Conservation (phyloP, 176 grass and related monocot genomes). For the Phoenix dactylifera region DNA sequence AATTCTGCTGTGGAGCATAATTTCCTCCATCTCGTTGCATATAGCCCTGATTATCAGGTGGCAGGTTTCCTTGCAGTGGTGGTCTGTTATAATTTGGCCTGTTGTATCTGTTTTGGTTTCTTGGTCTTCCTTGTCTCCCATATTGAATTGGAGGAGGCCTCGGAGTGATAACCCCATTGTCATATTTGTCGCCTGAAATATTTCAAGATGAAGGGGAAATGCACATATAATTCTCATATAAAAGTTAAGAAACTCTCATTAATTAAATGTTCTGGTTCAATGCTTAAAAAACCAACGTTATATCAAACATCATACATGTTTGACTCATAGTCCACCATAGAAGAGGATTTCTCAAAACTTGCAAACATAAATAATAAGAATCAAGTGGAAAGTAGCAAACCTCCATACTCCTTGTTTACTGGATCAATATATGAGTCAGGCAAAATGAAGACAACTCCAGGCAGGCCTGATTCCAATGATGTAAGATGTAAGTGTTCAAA, state of each 20-base stretch:
- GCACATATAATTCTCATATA: too few species aligned
- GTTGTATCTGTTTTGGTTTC: slow-evolving; percentile 17
- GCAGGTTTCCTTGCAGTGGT: slow-evolving; percentile 27
- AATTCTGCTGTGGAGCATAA: slow-evolving; percentile 33
- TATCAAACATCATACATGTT: too few species aligned
- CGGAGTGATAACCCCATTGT: slow-evolving; percentile 71
- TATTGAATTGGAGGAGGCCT: slow-evolving; percentile 72
- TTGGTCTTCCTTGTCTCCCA: slow-evolving; percentile 43
- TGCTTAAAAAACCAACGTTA: too few species aligned
- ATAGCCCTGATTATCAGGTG: not conserved
- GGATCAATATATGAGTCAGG: slow-evolving; percentile 92
- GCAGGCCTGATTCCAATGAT: slow-evolving; percentile 51
- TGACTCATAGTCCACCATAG: too few species aligned
- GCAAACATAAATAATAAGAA: not conserved
- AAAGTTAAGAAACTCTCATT: too few species aligned
- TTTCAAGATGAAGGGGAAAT: not conserved
- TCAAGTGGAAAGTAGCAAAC: slow-evolving; percentile 30
- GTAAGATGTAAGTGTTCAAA: slow-evolving; percentile 10
- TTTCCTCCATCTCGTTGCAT: slow-evolving; percentile 25
- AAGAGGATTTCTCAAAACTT: not conserved
- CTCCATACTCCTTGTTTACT: slow-evolving; percentile 89
- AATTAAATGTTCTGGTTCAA: too few species aligned
- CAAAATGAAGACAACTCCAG: slow-evolving; percentile 89
- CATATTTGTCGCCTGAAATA: slow-evolving; percentile 82
- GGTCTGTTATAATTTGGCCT: slow-evolving; percentile 36